phyloP scores from a whole-genome alignment of 2,329 filamentous ascomycete species.

The Akanthomyces lecanii region DNA sequence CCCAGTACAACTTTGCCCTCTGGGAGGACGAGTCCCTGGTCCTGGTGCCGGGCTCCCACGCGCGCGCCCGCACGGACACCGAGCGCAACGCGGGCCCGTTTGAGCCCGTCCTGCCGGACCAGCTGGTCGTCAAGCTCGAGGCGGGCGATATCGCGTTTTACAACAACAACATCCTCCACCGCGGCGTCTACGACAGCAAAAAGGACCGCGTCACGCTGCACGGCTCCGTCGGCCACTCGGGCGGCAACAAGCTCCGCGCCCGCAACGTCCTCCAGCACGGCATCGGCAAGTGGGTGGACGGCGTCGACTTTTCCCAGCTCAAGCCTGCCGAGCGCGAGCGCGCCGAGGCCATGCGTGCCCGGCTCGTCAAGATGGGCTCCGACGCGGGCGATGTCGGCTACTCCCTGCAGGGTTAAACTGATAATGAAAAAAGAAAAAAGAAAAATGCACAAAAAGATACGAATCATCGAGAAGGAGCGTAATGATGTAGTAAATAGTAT shows the following conservation, averaged over 20 bases:
- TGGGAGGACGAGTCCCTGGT: constrained; percentile 70
- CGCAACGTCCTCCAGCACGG: constrained; percentile 74
- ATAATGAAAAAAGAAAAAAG: neutral
- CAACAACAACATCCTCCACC: constrained; percentile 81
- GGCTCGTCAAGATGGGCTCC: constrained; percentile 58
- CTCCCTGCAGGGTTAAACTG: constrained; percentile 49
- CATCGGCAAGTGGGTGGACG: constrained; percentile 60
- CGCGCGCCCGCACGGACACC: constrained; percentile 60
- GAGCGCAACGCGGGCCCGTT: constrained; percentile 67
- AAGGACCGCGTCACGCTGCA: constrained; percentile 68
- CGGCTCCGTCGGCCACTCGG: constrained; percentile 62
- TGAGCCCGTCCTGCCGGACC: constrained; percentile 55
- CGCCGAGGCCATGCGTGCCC: constrained; percentile 61
- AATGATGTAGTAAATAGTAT: neutral
- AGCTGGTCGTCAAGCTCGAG: constrained; percentile 61
- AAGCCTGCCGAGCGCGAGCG: constrained; percentile 39
- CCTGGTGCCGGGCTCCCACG: constrained; percentile 73
- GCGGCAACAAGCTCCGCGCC: constrained; percentile 53
- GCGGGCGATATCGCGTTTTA: constrained; percentile 83
- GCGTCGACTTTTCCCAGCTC: constrained; percentile 51
- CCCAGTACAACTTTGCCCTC: constrained; percentile 84
- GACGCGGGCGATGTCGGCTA: constrained; percentile 60
- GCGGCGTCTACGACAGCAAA: constrained; percentile 58
- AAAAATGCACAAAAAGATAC: neutral
- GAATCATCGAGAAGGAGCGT: neutral